These are phyloP conservation scores for Calonectria leucothoes DNA, from an alignment of 2,329 filamentous ascomycete genomes.

Conservation along the genomic window DNA sequence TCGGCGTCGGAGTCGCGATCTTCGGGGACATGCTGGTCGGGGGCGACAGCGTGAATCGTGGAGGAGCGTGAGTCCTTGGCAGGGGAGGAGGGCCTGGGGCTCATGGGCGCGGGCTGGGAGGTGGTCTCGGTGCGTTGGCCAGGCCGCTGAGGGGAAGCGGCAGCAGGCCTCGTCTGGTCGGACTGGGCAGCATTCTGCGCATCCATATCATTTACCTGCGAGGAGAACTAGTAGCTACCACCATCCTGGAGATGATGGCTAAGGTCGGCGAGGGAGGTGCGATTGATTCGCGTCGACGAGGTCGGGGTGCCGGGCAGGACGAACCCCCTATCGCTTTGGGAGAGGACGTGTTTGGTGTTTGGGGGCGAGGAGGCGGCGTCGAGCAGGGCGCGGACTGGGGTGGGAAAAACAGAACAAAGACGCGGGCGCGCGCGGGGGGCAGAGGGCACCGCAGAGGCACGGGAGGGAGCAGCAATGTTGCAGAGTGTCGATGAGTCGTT, in stretches of 20 bases:
- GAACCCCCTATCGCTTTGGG: constrained; percentile 30
- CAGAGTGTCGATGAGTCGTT: constrained; percentile 25
- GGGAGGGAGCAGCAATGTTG: not conserved
- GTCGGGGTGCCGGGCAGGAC: constrained; percentile 17
- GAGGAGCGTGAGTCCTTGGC: constrained; percentile 44
- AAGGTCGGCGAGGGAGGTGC: constrained; percentile 32
- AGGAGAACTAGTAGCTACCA: constrained; percentile 63
- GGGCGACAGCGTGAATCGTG: constrained; percentile 43
- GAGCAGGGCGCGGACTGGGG: constrained; percentile 17
- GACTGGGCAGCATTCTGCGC: constrained; percentile 75
- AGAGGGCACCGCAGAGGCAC: constrained; percentile 6
- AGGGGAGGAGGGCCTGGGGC: constrained; percentile 34
- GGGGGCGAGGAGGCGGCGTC: constrained; percentile 25
- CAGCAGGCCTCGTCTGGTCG: constrained; percentile 69
- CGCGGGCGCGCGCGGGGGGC: constrained; percentile 26
- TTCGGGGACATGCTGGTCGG: constrained; percentile 52
- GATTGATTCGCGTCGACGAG: constrained; percentile 42
- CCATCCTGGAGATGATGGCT: constrained; percentile 63
- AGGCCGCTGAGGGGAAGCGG: constrained; percentile 63
- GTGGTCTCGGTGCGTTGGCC: constrained; percentile 35
- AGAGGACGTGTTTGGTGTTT: constrained; percentile 18
- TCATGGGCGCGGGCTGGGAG: constrained; percentile 40
- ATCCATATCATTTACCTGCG: constrained; percentile 75
- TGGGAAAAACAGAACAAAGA: constrained; percentile 18
- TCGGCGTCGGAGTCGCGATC: constrained; percentile 78